phyloP scores from a whole-genome alignment of 179 eudicot genomes.

The Camellia oleifera region DNA sequence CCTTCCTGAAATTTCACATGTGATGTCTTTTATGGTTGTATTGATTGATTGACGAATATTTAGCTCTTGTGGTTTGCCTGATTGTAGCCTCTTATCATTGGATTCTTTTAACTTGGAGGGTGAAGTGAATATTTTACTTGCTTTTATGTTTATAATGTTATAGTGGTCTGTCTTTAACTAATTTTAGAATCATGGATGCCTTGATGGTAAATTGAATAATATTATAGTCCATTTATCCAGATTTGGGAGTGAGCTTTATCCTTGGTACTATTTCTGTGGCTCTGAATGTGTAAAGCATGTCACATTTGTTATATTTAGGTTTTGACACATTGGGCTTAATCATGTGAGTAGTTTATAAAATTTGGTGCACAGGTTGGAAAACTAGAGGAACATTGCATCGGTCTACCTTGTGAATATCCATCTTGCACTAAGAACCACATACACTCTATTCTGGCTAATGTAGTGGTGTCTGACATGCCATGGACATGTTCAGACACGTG shows the following conservation, averaged over 20 bases:
- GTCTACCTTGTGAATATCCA: not conserved
- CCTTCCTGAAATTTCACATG: not conserved
- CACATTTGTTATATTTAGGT: not conserved
- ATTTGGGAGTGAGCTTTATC: not conserved
- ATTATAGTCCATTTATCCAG: not conserved
- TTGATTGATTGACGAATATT: not conserved
- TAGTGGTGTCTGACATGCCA: too few relatives aligned
- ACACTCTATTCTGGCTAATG: too few relatives aligned
- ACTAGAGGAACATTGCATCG: not conserved
- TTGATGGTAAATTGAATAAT: not conserved
- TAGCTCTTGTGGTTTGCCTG: not conserved
- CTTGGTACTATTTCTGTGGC: not conserved
- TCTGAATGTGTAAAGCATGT: conserved; percentile 1
- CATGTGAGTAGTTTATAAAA: not conserved
- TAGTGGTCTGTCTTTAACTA: not conserved
- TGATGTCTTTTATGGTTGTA: not conserved
- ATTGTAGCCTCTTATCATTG: conserved; percentile 2
- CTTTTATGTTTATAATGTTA: not conserved
- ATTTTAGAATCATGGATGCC: not conserved
- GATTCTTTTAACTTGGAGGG: not conserved
- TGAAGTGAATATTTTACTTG: not conserved
- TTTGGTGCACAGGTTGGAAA: not conserved
- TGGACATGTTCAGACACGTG: too few relatives aligned
- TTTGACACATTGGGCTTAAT: not conserved
- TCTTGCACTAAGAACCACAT: not conserved